Evolutionary conservation across 164 flowering plant species (phyloP), one percentile per base, ranked within the genome.

Genomic region (Sextonia rubra): DNA sequence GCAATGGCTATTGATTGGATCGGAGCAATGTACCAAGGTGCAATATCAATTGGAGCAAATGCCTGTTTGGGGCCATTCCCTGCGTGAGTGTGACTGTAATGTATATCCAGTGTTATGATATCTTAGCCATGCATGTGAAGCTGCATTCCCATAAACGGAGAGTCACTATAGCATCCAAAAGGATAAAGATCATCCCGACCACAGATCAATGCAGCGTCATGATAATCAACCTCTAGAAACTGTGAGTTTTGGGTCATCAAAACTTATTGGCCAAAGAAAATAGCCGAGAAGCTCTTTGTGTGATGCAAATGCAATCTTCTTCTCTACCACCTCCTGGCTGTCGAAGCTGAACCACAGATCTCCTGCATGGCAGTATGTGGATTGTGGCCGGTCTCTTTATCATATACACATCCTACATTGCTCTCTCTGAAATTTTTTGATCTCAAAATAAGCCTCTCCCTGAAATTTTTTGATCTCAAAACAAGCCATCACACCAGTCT

Each of bases 301-400:
- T 9, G 30, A 26, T 11, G 60, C 44, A 17, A 72, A 64, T 29
- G 18, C 71, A 55, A 68, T 48, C 55, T 68, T 68, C 20, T 47
- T 27, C 29, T 68, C 27, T 58, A 24, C 70, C 58, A 48, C 73
- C 26, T 60, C n/a, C 37, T 15, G 49, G 24, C 66, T 71, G 55
- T 71, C 73, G 6, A 60, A 71, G 67, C n/a, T 60, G 66, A 44
- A 66, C 73, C 73, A 61, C 27, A 71, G 30, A 61, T 71, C 73
- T 60, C 67, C 73, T 14, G 66, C 58, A n/a, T 71, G 27, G 47
- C 32, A 6, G 17, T 44, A 71, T 29, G 67, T 64, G n/a, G 66
- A 71, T 2, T 32, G n/a, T n/a, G n/a, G n/a, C n/a, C 52, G 6
- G 20, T 60, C 32, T 44, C 26, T 17, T 47, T 71, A 47, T 71